Base-by-base conservation (phyloP, 306 rosid species). In the Pyrus betulifolia region DNA sequence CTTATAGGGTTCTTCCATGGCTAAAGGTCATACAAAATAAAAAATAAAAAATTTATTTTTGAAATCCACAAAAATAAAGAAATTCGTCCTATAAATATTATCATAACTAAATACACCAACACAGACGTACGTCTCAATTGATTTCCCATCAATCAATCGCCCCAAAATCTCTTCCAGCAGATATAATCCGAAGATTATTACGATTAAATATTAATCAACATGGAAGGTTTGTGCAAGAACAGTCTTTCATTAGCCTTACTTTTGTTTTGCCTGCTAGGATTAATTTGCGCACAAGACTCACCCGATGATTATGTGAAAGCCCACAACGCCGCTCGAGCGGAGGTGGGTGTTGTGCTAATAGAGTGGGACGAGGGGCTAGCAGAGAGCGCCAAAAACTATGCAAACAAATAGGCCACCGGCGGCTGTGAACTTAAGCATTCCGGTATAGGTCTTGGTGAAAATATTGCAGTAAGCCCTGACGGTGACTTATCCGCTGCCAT, bases 381-480 rank as follows among this genome's bases (percentile, higher is more conserved):
- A 58, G 63, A 58, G 25, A 10, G 14, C 1, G 30, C 63, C 0
- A 58, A 58, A 58, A 58, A 58, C 6, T 58, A 58, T 0, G 63
- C 63, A 0, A 22, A 58, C 63, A 11, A 58, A 22, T 28, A 23
- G 2, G 63, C 17, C 63, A 13, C 17, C 15, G 63, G 7, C 6
- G 63, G 23, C 15, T 58, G 63, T 12, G 30, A 11, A 11, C 63
- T 58, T 9, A 22, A 21, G 63, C 63, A 58, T 5, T 58, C 63
- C 2, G 6, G 25, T 10, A 21, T 6, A 3, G 63, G 30, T 22
- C 28, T 22, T 8, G 89, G 93, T 0, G 87, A 89, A 55, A 89
- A 86, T 55, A 75, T 89, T 38, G 90, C 90, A 0, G 33, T 76
- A 84, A 70, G 86, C 44, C 59, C 78, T 22, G 63, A 22, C 5